Evolutionary conservation across 768 basidiomycete genomes (phyloP), one percentile per base, ranked within the genome.

Genomic region (Neoboletus magnificus): DNA sequence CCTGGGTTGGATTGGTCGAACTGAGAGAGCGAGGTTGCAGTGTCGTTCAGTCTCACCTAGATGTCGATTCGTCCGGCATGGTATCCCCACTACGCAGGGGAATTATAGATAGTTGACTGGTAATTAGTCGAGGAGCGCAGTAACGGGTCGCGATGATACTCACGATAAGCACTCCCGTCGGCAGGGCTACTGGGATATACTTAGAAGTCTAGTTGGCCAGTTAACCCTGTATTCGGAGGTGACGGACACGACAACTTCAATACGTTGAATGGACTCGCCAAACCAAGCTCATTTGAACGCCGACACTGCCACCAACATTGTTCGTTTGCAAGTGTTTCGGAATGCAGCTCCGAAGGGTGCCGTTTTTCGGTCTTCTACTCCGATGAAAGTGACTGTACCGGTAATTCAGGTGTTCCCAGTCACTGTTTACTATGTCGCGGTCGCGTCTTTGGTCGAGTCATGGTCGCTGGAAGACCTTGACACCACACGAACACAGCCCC

Each of bases 341-440:
- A 41, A 23, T 42, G 15, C 5, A 27, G 18, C 27, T 25, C 43
- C 43, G 43, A 44, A 41, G 43, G 18, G 25, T 27, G 27, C 25
- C 18, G 3, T 15, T 23, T 22, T 8, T 44, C 16, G 43, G 43
- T 18, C 16, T 18, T 43, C 12, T 22, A 16, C 6, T 27, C 39
- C 39, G 50, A 50, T 20, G 15, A 5, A 11, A 18, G 22, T 43
- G 20, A 27, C 27, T 16, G n/a, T n/a, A n/a, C n/a, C 39, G 13
- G 5, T 6, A 3, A 20, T 12, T 12, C 20, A 20, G 12, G 27
- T 29, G 43, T 29, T 29, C 27, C n/a, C 44, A 30, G 27, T 30
- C 32, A 52, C n/a, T n/a, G 11, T 4, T 13, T 41, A 22, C 23
- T 43, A 60, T 60, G 61, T 58, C 32, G 9, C 61, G 25, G 6